Conservation (phyloP, 257 asterid species). For the Scutellaria barbata region DNA sequence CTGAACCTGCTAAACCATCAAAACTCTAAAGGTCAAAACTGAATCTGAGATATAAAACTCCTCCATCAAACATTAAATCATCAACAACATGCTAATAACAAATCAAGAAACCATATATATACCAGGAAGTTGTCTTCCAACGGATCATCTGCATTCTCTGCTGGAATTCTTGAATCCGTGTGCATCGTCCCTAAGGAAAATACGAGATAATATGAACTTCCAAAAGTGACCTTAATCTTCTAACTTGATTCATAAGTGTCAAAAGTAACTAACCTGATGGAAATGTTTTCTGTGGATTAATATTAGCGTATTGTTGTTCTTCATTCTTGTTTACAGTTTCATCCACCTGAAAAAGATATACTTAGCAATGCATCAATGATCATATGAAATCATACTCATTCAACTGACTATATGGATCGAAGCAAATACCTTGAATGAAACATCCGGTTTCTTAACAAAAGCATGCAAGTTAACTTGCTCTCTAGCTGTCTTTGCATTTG, state of each 20-base stretch:
- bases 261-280: constrained; percentile 52
- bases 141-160: constrained; percentile 54
- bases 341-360: constrained; percentile 48
- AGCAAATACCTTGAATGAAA: constrained; percentile 48
- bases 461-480: constrained; percentile 29
- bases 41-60: not conserved
- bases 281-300: constrained; percentile 29
- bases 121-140: constrained; percentile 64
- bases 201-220: not conserved
- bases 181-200: constrained; percentile 47
- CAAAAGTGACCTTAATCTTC: not conserved
- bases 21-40: constrained; percentile 11
- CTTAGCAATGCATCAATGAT: not conserved
- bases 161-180: constrained; percentile 39
- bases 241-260: not conserved
- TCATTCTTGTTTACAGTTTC: constrained; percentile 43
- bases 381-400: too few species aligned
- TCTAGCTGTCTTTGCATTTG: not conserved
- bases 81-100: not conserved
- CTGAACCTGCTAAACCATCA: constrained; percentile 61
- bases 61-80: not conserved
- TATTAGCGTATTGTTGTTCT: constrained; percentile 26
- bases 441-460: constrained; percentile 48
- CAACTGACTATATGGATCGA: too few species aligned
- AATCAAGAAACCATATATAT: constrained; percentile 28